Conservation (phyloP, 306 rosid genomes). For the Vachellia collinsii region DNA sequence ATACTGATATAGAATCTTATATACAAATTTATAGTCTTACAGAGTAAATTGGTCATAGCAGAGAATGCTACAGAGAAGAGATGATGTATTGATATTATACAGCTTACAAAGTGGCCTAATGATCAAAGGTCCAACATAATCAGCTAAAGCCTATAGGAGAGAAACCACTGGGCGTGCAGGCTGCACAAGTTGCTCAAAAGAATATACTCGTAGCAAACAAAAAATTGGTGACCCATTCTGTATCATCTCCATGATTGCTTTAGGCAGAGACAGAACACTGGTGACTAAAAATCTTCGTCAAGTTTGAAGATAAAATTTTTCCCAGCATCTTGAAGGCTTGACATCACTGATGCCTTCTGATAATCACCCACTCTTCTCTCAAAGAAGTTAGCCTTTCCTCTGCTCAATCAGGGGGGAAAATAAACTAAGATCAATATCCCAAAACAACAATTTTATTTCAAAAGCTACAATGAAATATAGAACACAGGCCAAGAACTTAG, state of each 20-base stretch:
- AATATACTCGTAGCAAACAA: slow-evolving; percentile 14
- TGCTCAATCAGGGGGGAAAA: slow-evolving; percentile 39
- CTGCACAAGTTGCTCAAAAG: slow-evolving; percentile 26
- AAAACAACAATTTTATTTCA: not conserved
- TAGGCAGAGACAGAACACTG: slow-evolving; percentile 21
- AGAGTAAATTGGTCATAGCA: not conserved
- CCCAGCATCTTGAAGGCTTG: slow-evolving; percentile 77
- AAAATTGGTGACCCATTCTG: slow-evolving; percentile 31
- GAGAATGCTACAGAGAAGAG: not conserved
- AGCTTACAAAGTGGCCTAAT: slow-evolving; percentile 17
- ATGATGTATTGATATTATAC: slow-evolving; percentile 24
- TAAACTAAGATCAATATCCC: slow-evolving; percentile 16
- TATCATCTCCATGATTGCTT: slow-evolving; percentile 34
- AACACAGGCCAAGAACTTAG: not conserved
- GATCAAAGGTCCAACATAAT: slow-evolving; percentile 26
- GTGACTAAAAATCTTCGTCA: slow-evolving; percentile 74
- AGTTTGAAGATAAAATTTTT: slow-evolving; percentile 76
- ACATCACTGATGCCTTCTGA: slow-evolving; percentile 94
- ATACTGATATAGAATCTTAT: too few species aligned
- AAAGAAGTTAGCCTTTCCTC: slow-evolving; percentile 93
- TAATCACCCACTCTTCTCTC: slow-evolving; percentile 94
- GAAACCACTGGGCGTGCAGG: slow-evolving; percentile 31
- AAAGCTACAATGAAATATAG: not conserved
- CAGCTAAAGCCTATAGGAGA: slow-evolving; percentile 9
- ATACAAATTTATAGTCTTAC: not conserved